These are phyloP conservation scores for Lepiota brunneoincarnata DNA, from an alignment of 768 basidiomycete species.

Conservation along the genomic window DNA sequence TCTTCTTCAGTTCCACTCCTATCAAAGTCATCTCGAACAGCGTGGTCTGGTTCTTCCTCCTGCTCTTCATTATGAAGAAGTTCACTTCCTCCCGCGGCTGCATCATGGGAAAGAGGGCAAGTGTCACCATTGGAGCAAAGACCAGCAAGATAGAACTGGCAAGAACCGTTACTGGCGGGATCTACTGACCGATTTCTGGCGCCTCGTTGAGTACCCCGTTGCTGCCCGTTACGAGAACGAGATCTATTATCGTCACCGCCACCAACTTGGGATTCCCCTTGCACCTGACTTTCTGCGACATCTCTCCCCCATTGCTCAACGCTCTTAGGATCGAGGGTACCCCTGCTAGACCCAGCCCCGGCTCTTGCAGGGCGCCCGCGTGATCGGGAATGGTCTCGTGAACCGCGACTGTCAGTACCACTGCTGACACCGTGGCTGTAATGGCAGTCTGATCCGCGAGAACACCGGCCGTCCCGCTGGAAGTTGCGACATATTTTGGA, in stretches of 20 bases:
- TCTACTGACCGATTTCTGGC: conserved; percentile 13
- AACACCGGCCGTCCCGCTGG: conserved; percentile 15
- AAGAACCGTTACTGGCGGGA: conserved; percentile 5
- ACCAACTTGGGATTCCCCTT: not conserved
- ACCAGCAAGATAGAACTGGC: conserved; percentile 14
- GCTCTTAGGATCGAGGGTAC: not conserved
- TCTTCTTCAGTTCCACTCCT: not conserved
- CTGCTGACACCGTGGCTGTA: conserved; percentile 20
- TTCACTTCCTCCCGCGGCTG: not conserved
- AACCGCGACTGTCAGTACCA: conserved; percentile 4
- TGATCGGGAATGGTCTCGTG: conserved; percentile 4
- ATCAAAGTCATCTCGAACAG: not conserved
- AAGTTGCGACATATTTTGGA: not conserved
- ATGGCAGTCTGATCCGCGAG: conserved; percentile 17
- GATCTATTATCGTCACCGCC: not conserved
- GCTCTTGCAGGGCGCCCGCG: not conserved
- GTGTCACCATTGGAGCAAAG: conserved; percentile 16
- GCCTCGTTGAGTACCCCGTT: not conserved
- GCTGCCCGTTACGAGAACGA: not conserved
- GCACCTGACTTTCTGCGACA: not conserved
- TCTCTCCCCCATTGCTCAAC: conserved; percentile 3
- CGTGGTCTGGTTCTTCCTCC: not conserved
- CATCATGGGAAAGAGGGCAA: conserved; percentile 24
- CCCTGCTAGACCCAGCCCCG: not conserved
- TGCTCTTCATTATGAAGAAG: not conserved